Conservation (phyloP, 139 green algal genomes). For the Chlamydomonas sp. region DNA sequence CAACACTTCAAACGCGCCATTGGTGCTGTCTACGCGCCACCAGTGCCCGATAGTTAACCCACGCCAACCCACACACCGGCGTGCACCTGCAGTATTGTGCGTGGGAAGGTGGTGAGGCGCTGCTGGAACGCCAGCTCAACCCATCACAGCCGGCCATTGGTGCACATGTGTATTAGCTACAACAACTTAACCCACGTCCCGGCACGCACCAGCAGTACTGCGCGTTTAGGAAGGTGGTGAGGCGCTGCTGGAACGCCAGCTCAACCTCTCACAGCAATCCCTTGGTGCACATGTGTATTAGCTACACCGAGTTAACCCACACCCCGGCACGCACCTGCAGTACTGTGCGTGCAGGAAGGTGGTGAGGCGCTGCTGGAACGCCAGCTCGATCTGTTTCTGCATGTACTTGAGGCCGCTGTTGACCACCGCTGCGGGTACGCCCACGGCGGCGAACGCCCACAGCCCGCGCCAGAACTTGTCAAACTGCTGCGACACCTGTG, state of each 20-base stretch:
- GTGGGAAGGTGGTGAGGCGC: slow-evolving; percentile 78
- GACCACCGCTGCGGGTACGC: slow-evolving; percentile 85
- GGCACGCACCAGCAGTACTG: slow-evolving; percentile 67
- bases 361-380: slow-evolving; percentile 73
- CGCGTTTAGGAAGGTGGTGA: slow-evolving; percentile 83
- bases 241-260: slow-evolving; percentile 63
- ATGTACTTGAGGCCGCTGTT: slow-evolving; percentile 95
- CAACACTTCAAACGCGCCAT: too few relatives aligned
- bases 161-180: slow-evolving; percentile 77
- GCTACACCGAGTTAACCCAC: background rate
- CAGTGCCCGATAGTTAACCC: slow-evolving; percentile 11
- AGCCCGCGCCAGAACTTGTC: slow-evolving; percentile 59
- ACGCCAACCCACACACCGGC: background rate
- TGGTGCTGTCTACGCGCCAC: too few relatives aligned
- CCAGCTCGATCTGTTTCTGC: slow-evolving; percentile 88
- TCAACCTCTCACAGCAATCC: slow-evolving; percentile 90
- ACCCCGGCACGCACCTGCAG: slow-evolving; percentile 41
- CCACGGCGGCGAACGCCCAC: slow-evolving; percentile 71
- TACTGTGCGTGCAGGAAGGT: slow-evolving; percentile 88
- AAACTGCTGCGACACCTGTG: slow-evolving; percentile 59
- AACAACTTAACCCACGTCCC: too few relatives aligned
- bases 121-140: slow-evolving; percentile 79
- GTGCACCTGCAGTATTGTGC: slow-evolving; percentile 71
- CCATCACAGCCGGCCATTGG: slow-evolving; percentile 92
- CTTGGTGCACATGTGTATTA: slow-evolving; percentile 90